Evolutionary conservation across 2,329 filamentous ascomycete species (phyloP).

Genomic region (Lasiodiplodia sp.): DNA sequence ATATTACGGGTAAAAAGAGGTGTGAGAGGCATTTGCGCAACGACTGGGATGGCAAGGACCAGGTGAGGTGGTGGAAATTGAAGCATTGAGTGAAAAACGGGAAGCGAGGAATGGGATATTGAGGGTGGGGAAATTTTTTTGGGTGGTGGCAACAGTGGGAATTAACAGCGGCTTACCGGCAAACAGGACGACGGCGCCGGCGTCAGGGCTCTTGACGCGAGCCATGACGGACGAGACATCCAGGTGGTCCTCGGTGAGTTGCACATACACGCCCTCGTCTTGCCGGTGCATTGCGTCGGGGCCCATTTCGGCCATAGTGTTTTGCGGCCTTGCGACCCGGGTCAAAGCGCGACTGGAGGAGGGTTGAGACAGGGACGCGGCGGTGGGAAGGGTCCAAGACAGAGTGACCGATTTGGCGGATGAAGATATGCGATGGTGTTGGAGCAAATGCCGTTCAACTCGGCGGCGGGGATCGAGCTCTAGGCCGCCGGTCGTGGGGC

Average conservation of each 20-base stretch:
- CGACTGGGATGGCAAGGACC: not conserved
- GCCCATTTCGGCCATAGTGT: constrained; percentile 13
- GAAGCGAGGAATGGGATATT: constrained; percentile 10
- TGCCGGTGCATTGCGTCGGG: constrained; percentile 30
- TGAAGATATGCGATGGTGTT: constrained; percentile 24
- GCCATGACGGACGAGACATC: constrained; percentile 66
- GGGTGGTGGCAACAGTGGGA: constrained; percentile 6
- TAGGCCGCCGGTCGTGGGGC: not conserved
- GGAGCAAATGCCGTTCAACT: not conserved
- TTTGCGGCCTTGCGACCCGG: constrained; percentile 1
- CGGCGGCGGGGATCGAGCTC: too few relatives aligned
- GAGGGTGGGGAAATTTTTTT: constrained; percentile 14
- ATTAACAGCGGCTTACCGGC: constrained; percentile 61
- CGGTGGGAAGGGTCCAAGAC: constrained; percentile 24
- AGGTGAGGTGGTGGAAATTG: constrained; percentile 7
- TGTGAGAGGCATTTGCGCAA: constrained; percentile 1
- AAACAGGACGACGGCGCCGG: constrained; percentile 79
- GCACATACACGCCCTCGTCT: constrained; percentile 68
- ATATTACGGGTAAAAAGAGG: constrained; percentile 9
- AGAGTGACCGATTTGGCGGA: not conserved
- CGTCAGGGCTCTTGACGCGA: constrained; percentile 73
- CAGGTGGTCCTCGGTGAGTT: constrained; percentile 70
- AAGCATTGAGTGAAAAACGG: not conserved
- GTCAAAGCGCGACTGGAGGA: not conserved
- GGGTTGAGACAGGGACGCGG: constrained; percentile 9